Conservation (phyloP, 2,329 filamentous ascomycete species). For the Fusarium neocosmosporiellum region DNA sequence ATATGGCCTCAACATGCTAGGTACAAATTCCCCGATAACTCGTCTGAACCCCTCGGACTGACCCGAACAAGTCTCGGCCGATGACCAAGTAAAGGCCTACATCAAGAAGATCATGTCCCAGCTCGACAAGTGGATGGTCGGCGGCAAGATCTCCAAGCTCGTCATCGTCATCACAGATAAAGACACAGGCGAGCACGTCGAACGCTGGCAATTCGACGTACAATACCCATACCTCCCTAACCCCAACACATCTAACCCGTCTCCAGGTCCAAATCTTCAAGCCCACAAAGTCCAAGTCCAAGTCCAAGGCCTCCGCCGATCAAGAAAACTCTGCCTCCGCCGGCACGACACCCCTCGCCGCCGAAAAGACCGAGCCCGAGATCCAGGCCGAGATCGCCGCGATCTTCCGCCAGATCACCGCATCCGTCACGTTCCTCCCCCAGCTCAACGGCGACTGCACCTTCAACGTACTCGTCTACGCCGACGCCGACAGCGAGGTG, state of each 20-base stretch:
- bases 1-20: slow-evolving; percentile 98
- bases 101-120: slow-evolving; percentile 99
- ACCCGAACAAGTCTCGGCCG: slow-evolving; percentile 76
- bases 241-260: slow-evolving; percentile 6
- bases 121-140: slow-evolving; percentile 97
- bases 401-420: slow-evolving; percentile 97
- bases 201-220: slow-evolving; percentile 98
- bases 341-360: slow-evolving; percentile 38
- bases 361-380: slow-evolving; percentile 89
- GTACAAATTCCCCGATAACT: slow-evolving; percentile 53
- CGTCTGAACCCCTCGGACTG: background rate
- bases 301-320: slow-evolving; percentile 61
- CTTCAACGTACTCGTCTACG: slow-evolving; percentile 98
- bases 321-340: slow-evolving; percentile 75
- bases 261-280: slow-evolving; percentile 28
- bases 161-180: slow-evolving; percentile 98
- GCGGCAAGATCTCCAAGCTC: slow-evolving; percentile 95
- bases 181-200: slow-evolving; percentile 94
- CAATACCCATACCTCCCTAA: slow-evolving; percentile 26
- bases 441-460: slow-evolving; percentile 92
- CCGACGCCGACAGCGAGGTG: slow-evolving; percentile 95
- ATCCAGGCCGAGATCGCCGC: slow-evolving; percentile 97
- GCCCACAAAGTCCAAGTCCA: slow-evolving; percentile 51
- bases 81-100: slow-evolving; percentile 98
- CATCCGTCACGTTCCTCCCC: slow-evolving; percentile 95